Conservation (phyloP, 2,329 filamentous ascomycete genomes). For the Penicillium paneum region DNA sequence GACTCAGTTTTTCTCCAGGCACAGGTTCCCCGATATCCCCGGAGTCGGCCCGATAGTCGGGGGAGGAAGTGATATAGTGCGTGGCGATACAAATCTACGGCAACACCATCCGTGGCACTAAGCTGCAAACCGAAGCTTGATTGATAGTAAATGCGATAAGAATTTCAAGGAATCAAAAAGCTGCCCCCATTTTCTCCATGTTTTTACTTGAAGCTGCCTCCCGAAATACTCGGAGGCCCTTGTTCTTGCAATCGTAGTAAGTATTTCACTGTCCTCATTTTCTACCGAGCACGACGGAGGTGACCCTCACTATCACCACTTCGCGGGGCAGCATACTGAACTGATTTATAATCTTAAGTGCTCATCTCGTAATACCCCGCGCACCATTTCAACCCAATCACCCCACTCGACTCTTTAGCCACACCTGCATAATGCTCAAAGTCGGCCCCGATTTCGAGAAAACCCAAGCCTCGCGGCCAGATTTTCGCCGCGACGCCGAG, state of each 20-base stretch:
- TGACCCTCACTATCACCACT: not conserved
- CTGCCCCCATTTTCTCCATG: constrained; percentile 5
- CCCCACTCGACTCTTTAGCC: constrained; percentile 16
- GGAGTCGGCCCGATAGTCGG: constrained; percentile 1
- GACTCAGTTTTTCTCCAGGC: not conserved
- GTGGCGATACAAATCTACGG: not conserved
- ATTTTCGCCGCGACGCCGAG: constrained; percentile 36
- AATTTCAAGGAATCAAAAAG: not conserved
- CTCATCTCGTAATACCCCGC: not conserved
- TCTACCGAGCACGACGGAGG: not conserved
- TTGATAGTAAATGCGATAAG: constrained; percentile 3
- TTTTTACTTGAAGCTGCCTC: not conserved
- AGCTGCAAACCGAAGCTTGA: not conserved
- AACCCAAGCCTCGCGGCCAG: constrained; percentile 42
- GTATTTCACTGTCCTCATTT: not conserved
- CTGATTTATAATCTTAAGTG: constrained; percentile 7
- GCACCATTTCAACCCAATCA: not conserved
- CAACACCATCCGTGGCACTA: not conserved
- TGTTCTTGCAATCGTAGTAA: constrained; percentile 5
- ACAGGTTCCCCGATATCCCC: not conserved
- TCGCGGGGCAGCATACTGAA: constrained; percentile 1
- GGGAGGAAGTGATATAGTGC: not conserved
- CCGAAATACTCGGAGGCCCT: not conserved
- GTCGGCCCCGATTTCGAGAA: constrained; percentile 34
- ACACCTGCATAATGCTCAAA: constrained; percentile 26